A percentile compares a stretch with the other conserved stretches of the same genome.
phyloP scores from a whole-genome alignment of 768 basidiomycete species.

The Lactarius tabidus region DNA sequence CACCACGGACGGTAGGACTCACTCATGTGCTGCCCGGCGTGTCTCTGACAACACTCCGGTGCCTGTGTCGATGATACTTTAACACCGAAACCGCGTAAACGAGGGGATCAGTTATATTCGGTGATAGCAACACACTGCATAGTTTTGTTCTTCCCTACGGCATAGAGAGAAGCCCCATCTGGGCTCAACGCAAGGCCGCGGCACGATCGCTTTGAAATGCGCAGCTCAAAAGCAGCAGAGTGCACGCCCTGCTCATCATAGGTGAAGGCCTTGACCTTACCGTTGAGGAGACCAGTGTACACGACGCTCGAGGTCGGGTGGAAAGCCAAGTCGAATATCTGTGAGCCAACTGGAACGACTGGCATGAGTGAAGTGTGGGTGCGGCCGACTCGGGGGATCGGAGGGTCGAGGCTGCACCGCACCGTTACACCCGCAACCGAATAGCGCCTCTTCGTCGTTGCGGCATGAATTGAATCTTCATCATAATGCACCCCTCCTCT shows the following conservation, averaged over 20 bases:
- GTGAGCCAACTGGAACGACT: conserved; percentile 65
- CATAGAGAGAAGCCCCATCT: conserved; percentile 67
- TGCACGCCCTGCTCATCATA: conserved; percentile 71
- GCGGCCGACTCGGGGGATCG: not conserved
- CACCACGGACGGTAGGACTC: conserved; percentile 33
- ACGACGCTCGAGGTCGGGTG: conserved; percentile 72
- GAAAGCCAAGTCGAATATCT: conserved; percentile 88
- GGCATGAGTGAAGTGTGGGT: conserved; percentile 36
- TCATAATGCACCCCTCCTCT: conserved; percentile 24
- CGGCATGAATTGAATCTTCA: not conserved
- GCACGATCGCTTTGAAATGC: conserved; percentile 81
- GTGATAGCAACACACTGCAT: conserved; percentile 57
- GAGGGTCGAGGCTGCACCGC: not conserved
- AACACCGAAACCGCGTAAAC: conserved; percentile 8
- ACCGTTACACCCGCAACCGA: not conserved
- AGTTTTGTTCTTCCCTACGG: conserved; percentile 77
- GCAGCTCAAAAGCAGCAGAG: conserved; percentile 52
- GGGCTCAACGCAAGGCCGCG: conserved; percentile 64
- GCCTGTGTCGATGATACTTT: conserved; percentile 62
- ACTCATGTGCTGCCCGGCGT: conserved; percentile 62
- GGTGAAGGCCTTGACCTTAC: conserved; percentile 74
- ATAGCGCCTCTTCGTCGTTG: not conserved
- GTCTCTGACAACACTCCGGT: conserved; percentile 51
- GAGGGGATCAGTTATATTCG: conserved; percentile 8
- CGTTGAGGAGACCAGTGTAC: conserved; percentile 75